A percentile compares a stretch with the other conserved stretches of the same genome.
Evolutionary conservation across 768 basidiomycete genomes (phyloP).

Genomic region (Leucosporidium scottii): DNA sequence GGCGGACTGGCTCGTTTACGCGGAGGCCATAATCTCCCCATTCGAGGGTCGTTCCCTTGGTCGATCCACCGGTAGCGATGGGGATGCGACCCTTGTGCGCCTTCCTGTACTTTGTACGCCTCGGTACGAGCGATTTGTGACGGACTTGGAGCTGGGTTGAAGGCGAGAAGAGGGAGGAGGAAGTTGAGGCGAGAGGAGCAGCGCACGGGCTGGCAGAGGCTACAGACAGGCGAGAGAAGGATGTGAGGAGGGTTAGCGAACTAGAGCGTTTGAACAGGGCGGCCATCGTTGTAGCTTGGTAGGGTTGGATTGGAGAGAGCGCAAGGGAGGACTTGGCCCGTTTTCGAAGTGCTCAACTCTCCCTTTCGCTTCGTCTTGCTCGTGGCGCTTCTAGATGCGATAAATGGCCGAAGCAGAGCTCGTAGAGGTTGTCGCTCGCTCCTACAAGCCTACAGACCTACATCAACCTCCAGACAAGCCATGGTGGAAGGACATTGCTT

Average conservation of each 20-base stretch:
- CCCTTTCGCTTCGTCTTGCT: too few relatives aligned
- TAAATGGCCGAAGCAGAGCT: too few relatives aligned
- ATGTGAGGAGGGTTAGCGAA: conserved; percentile 37
- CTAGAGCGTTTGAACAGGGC: conserved; percentile 1
- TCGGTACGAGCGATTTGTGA: conserved; percentile 57
- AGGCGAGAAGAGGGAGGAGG: conserved; percentile 17
- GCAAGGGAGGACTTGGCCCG: too few relatives aligned
- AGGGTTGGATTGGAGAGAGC: background rate
- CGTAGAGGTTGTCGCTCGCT: too few relatives aligned
- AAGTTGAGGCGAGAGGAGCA: background rate
- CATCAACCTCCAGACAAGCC: background rate
- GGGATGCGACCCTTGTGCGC: conserved; percentile 85
- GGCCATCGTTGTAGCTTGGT: background rate
- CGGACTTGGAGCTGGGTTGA: conserved; percentile 42
- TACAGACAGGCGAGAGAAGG: conserved; percentile 27
- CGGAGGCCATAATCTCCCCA: conserved; percentile 89
- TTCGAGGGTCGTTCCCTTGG: conserved; percentile 83
- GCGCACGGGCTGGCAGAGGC: background rate
- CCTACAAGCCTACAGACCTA: too few relatives aligned
- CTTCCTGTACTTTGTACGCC: conserved; percentile 72
- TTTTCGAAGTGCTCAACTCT: too few relatives aligned
- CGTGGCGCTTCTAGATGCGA: too few relatives aligned
- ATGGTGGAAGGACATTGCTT: conserved; percentile 34
- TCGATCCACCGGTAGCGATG: conserved; percentile 80
- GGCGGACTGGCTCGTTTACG: conserved; percentile 64